Conservation (phyloP, 768 basidiomycete species). For the Suillus fuscotomentosus region DNA sequence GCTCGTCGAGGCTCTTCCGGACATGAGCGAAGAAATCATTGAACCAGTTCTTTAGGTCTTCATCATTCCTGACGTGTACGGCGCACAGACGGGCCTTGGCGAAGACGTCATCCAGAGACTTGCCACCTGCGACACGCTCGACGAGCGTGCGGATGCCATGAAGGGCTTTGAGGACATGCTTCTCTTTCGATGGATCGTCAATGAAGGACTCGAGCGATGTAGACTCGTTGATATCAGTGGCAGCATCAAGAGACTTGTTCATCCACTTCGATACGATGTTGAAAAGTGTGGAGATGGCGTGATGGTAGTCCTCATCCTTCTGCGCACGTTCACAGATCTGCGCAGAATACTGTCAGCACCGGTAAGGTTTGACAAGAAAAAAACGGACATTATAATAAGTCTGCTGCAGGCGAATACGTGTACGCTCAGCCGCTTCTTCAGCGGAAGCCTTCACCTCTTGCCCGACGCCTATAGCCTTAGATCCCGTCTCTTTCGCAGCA, state of each 20-base stretch:
- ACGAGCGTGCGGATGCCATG: conserved; percentile 36
- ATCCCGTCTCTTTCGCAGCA: conserved; percentile 55
- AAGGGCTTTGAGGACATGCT: conserved; percentile 58
- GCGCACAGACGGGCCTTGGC: conserved; percentile 41
- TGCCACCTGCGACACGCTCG: conserved; percentile 51
- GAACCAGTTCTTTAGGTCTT: conserved; percentile 51
- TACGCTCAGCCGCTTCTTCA: conserved; percentile 45
- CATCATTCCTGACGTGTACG: conserved; percentile 50
- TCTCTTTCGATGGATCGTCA: conserved; percentile 59
- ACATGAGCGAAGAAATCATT: conserved; percentile 50
- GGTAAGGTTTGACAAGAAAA: neutral
- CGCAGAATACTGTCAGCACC: neutral
- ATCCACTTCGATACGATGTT: conserved; percentile 57
- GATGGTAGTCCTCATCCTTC: conserved; percentile 56
- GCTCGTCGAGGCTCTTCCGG: conserved; percentile 45
- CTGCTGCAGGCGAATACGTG: conserved; percentile 42
- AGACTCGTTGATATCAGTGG: conserved; percentile 40
- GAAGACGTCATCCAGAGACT: conserved; percentile 50
- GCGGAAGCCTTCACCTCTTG: conserved; percentile 42
- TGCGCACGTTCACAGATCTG: conserved; percentile 68
- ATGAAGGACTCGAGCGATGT: conserved; percentile 56
- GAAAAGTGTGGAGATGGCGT: conserved; percentile 58
- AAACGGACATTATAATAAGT: conserved; percentile 50
- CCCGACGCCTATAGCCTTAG: conserved; percentile 50
- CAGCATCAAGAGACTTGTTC: conserved; percentile 47